Conservation (phyloP, 495 filamentous ascomycete species). For the Chaetomium fimeti region DNA sequence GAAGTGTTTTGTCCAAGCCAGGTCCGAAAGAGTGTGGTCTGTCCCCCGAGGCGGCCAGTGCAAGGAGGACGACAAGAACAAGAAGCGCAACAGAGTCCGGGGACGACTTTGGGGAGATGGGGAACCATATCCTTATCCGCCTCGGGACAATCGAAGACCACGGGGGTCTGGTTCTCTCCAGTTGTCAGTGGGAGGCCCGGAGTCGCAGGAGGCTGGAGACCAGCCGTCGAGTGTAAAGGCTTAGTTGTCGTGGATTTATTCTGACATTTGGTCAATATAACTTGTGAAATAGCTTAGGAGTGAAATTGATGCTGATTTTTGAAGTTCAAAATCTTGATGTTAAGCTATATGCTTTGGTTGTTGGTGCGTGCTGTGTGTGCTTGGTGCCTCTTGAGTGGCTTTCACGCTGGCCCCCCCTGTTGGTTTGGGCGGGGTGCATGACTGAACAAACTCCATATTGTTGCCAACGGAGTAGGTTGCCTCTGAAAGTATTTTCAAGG, state of each 20-base stretch:
- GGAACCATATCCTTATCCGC: constrained; percentile 2
- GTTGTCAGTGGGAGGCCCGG: background rate
- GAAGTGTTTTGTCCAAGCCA: background rate
- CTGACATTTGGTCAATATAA: background rate
- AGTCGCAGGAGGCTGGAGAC: background rate
- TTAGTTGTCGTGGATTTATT: background rate
- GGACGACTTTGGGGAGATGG: background rate
- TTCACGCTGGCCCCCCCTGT: background rate
- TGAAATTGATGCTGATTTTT: too few species aligned
- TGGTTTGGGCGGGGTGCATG: too few species aligned
- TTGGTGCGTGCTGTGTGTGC: too few species aligned
- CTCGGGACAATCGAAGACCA: background rate
- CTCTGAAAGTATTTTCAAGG: too few species aligned
- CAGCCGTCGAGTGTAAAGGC: background rate
- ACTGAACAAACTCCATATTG: too few species aligned
- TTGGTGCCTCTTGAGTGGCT: too few species aligned
- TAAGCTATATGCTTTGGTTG: too few species aligned
- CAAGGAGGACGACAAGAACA: background rate
- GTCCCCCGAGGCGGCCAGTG: background rate
- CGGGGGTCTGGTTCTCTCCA: background rate
- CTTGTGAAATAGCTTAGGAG: background rate
- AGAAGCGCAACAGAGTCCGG: constrained; percentile 1
- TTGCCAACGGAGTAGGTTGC: too few species aligned
- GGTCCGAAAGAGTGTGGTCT: background rate
- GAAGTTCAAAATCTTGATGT: too few species aligned